phyloP scores from a whole-genome alignment of 306 rosid genomes.

The Psophocarpus tetragonolobus region DNA sequence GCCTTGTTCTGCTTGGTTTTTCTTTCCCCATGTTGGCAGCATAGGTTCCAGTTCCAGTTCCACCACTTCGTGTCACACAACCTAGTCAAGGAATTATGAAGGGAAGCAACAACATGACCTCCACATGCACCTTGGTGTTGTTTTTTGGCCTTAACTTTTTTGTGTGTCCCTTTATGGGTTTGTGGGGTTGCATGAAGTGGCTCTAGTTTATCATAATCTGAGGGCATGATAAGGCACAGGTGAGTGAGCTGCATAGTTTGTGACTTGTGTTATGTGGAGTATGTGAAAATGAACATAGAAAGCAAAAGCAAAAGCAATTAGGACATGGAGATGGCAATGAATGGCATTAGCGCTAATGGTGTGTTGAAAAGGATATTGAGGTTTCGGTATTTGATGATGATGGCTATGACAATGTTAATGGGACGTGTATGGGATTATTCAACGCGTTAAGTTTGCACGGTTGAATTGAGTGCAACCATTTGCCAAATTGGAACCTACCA shows the following conservation, averaged over 20 bases:
- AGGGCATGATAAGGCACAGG: slow-evolving; percentile 59
- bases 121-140: slow-evolving; percentile 35
- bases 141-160: slow-evolving; percentile 21
- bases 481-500: slow-evolving; percentile 52
- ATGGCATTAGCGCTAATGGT: not conserved
- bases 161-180: slow-evolving; percentile 1
- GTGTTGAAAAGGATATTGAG: not conserved
- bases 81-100: slow-evolving; percentile 40
- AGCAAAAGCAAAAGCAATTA: slow-evolving; percentile 9
- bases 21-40: slow-evolving; percentile 39
- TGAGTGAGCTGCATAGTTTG: slow-evolving; percentile 51
- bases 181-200: slow-evolving; percentile 28
- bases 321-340: slow-evolving; percentile 35
- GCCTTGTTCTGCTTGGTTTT: slow-evolving; percentile 19
- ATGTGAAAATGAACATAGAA: not conserved
- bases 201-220: slow-evolving; percentile 44
- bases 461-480: slow-evolving; percentile 51
- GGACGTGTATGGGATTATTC: slow-evolving; percentile 36
- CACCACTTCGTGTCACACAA: slow-evolving; percentile 43
- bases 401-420: not conserved
- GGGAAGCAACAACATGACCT: slow-evolving; percentile 40
- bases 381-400: slow-evolving; percentile 22
- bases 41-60: slow-evolving; percentile 15
- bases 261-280: not conserved
- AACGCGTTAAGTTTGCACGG: slow-evolving; percentile 60